A percentile compares a stretch with the other conserved stretches of the same genome.
Conservation (phyloP, 352 stramenopile genomes). For the Phytophthora palmivora region DNA sequence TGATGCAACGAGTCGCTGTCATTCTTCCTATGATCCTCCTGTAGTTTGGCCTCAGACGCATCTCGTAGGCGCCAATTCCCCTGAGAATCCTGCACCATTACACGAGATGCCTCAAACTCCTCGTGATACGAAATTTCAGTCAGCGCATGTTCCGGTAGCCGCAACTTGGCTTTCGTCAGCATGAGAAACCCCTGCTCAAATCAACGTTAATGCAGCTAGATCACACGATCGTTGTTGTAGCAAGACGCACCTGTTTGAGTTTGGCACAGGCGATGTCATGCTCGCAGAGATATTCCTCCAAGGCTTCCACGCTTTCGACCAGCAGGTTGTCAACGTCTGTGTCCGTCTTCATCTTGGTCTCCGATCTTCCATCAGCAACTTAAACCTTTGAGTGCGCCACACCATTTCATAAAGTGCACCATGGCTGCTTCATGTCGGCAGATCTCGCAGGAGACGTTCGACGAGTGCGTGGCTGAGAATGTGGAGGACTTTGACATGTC, state of each 20-base stretch:
- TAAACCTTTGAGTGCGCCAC: too few species aligned
- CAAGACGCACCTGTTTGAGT: constrained; percentile 58
- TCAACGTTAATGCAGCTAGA: constrained; percentile 11
- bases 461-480: constrained; percentile 91
- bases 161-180: constrained; percentile 64
- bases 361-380: constrained; percentile 16
- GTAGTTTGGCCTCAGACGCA: not conserved
- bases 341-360: constrained; percentile 12
- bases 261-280: constrained; percentile 54
- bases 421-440: constrained; percentile 22
- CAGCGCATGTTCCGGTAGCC: constrained; percentile 55
- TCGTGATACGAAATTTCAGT: constrained; percentile 73
- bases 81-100: constrained; percentile 28
- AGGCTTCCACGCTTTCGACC: constrained; percentile 45
- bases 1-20: constrained; percentile 8
- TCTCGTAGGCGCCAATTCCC: constrained; percentile 34
- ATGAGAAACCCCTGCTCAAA: constrained; percentile 70
- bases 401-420: too few species aligned
- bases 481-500: constrained; percentile 92
- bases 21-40: constrained; percentile 4
- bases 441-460: constrained; percentile 92
- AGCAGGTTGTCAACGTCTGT: constrained; percentile 43
- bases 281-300: constrained; percentile 60
- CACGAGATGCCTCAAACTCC: constrained; percentile 47
- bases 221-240: not conserved